Base-by-base conservation (phyloP, 2,329 filamentous ascomycete species). In the Ophiostoma quercus region DNA sequence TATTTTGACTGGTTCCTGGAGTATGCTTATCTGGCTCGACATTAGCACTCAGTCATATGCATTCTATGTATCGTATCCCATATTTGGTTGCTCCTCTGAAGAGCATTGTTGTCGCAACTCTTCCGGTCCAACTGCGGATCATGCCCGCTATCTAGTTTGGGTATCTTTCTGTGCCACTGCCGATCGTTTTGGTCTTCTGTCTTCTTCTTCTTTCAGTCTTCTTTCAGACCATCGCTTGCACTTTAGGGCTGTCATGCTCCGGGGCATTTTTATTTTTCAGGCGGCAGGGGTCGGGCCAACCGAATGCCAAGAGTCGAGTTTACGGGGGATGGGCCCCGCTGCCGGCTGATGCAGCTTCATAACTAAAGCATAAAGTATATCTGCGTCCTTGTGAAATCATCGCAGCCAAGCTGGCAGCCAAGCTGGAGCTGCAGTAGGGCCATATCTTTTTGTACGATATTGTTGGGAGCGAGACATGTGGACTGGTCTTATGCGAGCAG, bases 281-380 rank as follows among this genome's bases (percentile, higher is more conserved):
- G 22, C 51, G 51, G 51, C 51, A 57, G n/a, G 51, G 51, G 22
- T 57, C 51, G 51, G n/a, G 51, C 51, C 51, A 57, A 57, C 51
- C 51, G 51, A 57, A 57, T 62, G 57, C 57, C 57, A 62, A 62
- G 57, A 62, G 6, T 12, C 14, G 2, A 14, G 22, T 34, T 16
- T 16, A 62, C 25, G 57, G 57, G 25, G 57, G 25, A 6, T 4
- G 22, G 22, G 57, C 12, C 57, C 57, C 57, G 22, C 57, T 62
- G 22, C 57, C 57, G 25, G 57, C 3, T 12, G 22, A 62, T 62
- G 25, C 25, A 57, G n/a, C 22, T 57, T 25, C 51, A 57, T 25
- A 57, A 57, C n/a, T 4, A 25, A 57, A 57, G 51, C 51, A 57
- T 57, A 57, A 57, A 57, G 6, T 7, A 25, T 29, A 25, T 19